Evolutionary conservation across 352 stramenopile species (phyloP), one percentile per base, ranked within the genome.

Genomic region (Peronospora belbahrii): DNA sequence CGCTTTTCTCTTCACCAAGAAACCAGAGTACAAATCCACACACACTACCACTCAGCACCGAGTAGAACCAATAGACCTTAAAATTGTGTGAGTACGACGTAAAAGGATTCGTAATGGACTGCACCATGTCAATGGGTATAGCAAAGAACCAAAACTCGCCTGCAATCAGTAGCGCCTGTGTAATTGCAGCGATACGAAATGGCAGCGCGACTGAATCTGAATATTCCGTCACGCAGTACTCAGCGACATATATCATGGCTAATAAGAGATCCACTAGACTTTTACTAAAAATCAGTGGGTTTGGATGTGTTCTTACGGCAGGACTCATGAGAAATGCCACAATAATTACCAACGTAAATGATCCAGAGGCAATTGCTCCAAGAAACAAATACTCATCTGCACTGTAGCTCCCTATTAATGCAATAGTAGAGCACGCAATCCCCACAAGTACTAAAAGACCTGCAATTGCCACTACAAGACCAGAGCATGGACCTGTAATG

Each of bases 111-210:
- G 83, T 90, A 50, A 94, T 85, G 15, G 78, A 91, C 70, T 94
- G 81, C 31, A 90, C 71, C 60, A 94, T 83, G 51, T 94, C 83
- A 37, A 92, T 84, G 5, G 77, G 78, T 52, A 94, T 94, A 14
- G 81, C 81, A 42, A 89, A 91, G 67, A 91, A 94, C 83, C 83
- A 92, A 35, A 91, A 92, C 41, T 94, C 83, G 2, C 77, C 76
- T n/a, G 78, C 79, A 34, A 94, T 68, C 18, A 92, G 68, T 46
- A 92, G 52, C 25, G 73, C 76, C 53, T 92, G 75, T 2, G 78
- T 87, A 14, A 87, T 60, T 0, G 81, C 74, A 1, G 75, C 76
- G 18, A 83, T 70, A 1, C 64, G 66, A 34, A 85, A 80, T n/a
- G 75, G 76, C 13, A 89, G 36, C 13, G 53, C 56, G 4, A 85